phyloP scores from a whole-genome alignment of 139 green algal species.

The Picochlorum sp. region DNA sequence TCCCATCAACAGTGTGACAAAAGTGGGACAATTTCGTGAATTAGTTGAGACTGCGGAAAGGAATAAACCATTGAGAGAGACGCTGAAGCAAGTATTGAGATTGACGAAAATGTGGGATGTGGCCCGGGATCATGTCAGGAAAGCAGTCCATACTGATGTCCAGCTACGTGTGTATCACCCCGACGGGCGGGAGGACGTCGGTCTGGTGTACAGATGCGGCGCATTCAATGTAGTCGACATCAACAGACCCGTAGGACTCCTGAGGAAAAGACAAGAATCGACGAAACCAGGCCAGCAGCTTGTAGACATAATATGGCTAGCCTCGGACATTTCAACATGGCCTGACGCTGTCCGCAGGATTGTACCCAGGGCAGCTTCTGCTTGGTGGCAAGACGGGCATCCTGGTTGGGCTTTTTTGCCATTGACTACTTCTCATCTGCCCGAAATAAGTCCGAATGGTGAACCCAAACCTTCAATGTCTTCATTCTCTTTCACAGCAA shows the following conservation, averaged over 20 bases:
- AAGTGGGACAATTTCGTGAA: slow-evolving; percentile 54
- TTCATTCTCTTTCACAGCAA: slow-evolving; percentile 30
- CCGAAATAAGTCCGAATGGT: slow-evolving; percentile 13
- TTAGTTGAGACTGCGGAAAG: slow-evolving; percentile 46
- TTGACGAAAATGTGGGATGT: slow-evolving; percentile 55
- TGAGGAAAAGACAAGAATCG: slow-evolving; percentile 25
- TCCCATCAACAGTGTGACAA: slow-evolving; percentile 33
- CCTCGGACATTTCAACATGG: slow-evolving; percentile 14
- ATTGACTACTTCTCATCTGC: slow-evolving; percentile 28
- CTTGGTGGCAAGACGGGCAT: slow-evolving; percentile 32
- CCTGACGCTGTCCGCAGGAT: slow-evolving; percentile 25
- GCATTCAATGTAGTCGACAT: slow-evolving; percentile 38
- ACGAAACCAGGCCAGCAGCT: slow-evolving; percentile 27
- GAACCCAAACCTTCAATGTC: slow-evolving; percentile 19
- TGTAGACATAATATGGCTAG: slow-evolving; percentile 36
- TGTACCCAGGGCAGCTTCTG: slow-evolving; percentile 16
- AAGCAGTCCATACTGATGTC: slow-evolving; percentile 47
- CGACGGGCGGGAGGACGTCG: slow-evolving; percentile 24
- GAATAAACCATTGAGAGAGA: slow-evolving; percentile 40
- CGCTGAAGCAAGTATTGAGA: slow-evolving; percentile 52
- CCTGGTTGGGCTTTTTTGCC: slow-evolving; percentile 38
- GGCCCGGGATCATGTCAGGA: slow-evolving; percentile 43
- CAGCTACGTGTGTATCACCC: slow-evolving; percentile 46
- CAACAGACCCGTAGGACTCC: slow-evolving; percentile 34
- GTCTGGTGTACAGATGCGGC: slow-evolving; percentile 38